Evolutionary conservation across 345 rosid genomes (phyloP), one percentile per base, ranked within the genome.

Genomic region (Salix viminalis): DNA sequence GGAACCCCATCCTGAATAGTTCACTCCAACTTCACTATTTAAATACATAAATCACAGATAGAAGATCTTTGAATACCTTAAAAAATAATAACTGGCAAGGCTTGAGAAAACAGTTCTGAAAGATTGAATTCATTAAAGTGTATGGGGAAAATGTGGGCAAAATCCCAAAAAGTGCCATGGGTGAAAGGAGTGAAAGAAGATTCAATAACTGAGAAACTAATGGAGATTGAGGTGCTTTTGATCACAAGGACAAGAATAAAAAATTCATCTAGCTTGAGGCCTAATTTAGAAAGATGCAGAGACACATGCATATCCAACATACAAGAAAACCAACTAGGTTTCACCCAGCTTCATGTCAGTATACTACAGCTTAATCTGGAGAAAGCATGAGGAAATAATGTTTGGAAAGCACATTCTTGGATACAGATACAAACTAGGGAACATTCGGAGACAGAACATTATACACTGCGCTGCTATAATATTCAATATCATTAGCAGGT

Each of bases 401-500:
- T 1, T 56, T 60, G 36, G 56, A 19, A 5, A 58, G 75, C 32
- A 50, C 44, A 41, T 54, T 23, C 19, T 66, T 5, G 36, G 16
- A 69, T 39, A 34, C 14, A 36, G 41, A 74, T 26, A 54, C 34
- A 71, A 78, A 64, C 24, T 30, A 37, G 48, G 28, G 37, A 60
- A 58, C 50, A 12, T n/a, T 69, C 11, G 5, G 26, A 15, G 61
- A 76, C 26, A 58, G 34, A 8, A 71, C 69, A 21, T 24, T 34
- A 7, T 67, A 60, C 46, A 28, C 52, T 48, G 1, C 2, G 6
- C 16, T 58, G 67, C 65, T 66, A 67, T 21, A 69, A 18, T 42
- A 70, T 67, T 56, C 52, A 78, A 67, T 76, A 74, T 71, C 44
- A 67, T 34, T n/a, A 65, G 62, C 67, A 77, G 60, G 46, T 32